phyloP scores from a whole-genome alignment of 108 stramenopile species.

The Cyclotella baltica region DNA sequence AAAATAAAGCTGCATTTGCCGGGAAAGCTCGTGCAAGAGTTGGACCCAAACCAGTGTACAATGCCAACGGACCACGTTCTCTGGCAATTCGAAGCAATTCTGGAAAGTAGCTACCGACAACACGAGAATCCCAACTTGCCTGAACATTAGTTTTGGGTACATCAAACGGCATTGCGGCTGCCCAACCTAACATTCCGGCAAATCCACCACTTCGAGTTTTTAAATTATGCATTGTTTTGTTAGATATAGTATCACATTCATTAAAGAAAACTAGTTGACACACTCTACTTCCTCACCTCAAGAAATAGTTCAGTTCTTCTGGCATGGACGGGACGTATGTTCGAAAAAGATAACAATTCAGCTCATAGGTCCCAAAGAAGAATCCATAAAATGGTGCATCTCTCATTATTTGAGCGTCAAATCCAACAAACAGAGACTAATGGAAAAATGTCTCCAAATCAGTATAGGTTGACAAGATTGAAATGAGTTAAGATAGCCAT shows the following conservation, averaged over 20 bases:
- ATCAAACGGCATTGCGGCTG: slow-evolving; percentile 91
- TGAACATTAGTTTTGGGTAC: slow-evolving; percentile 94
- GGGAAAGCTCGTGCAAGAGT: slow-evolving; percentile 90
- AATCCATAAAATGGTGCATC: slow-evolving; percentile 89
- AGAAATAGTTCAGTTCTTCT: slow-evolving; percentile 86
- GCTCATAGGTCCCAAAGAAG: slow-evolving; percentile 87
- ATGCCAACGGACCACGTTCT: slow-evolving; percentile 71
- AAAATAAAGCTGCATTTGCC: slow-evolving; percentile 91
- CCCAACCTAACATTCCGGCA: slow-evolving; percentile 90
- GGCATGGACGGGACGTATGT: slow-evolving; percentile 85
- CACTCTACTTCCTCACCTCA: slow-evolving; percentile 40
- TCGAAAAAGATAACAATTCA: slow-evolving; percentile 82
- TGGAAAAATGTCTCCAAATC: background rate
- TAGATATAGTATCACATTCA: too few species aligned
- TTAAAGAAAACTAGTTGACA: background rate
- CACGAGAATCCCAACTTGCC: slow-evolving; percentile 82
- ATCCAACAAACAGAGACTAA: slow-evolving; percentile 76
- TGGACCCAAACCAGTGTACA: slow-evolving; percentile 84
- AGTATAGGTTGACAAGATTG: background rate
- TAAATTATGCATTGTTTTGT: too few species aligned
- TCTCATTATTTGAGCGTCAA: slow-evolving; percentile 89
- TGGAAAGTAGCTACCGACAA: slow-evolving; percentile 88
- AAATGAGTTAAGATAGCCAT: background rate
- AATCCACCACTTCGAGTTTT: slow-evolving; percentile 79
- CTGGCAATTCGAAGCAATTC: slow-evolving; percentile 72